phyloP scores from a whole-genome alignment of 1,284 basidiomycete species.

The Lentinula novae-zelandiae region DNA sequence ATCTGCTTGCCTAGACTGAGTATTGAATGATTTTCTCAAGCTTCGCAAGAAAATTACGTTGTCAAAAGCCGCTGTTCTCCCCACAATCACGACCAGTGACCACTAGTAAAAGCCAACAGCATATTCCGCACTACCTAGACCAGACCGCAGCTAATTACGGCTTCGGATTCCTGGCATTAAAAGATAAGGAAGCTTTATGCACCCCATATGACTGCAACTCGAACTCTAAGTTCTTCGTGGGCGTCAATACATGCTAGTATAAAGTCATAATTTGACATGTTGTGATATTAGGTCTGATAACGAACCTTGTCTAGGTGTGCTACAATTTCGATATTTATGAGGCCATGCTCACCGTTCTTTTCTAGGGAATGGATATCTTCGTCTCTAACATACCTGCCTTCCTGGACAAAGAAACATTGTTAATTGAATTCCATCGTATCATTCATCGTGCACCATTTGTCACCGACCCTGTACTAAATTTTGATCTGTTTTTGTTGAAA shows the following conservation, averaged over 20 bases:
- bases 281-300: not conserved
- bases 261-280: not conserved
- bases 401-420: not conserved
- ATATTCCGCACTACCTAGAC: not conserved
- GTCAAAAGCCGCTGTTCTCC: not conserved
- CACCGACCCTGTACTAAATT: not conserved
- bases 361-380: constrained; percentile 2
- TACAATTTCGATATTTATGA: not conserved
- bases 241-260: not conserved
- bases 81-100: not conserved
- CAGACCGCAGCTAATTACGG: not conserved
- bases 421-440: not conserved
- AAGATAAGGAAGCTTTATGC: too few relatives aligned
- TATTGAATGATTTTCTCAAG: too few relatives aligned
- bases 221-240: not conserved
- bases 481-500: not conserved
- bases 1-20: not conserved
- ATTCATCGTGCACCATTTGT: not conserved
- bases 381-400: not conserved
- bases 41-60: not conserved
- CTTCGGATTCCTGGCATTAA: not conserved
- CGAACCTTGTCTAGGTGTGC: not conserved
- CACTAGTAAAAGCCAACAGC: too few relatives aligned
- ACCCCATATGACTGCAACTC: not conserved
- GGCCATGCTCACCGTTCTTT: not conserved